These are phyloP conservation scores for Dictyostelium firmibasis DNA, from an alignment of 78 protist genomes.

Conservation along the genomic window DNA sequence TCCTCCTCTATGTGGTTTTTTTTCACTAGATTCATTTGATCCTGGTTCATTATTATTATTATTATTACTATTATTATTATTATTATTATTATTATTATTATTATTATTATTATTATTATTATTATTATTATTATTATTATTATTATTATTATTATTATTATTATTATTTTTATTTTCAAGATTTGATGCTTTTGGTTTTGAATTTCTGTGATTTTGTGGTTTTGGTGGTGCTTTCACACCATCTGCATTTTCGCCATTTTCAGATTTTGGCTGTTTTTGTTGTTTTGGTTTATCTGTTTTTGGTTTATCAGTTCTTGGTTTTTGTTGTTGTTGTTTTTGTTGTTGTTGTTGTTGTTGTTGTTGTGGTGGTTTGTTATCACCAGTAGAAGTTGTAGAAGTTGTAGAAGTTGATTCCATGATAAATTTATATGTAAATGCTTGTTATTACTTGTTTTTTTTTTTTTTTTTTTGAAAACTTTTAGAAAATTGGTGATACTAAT, in stretches of 20 bases:
- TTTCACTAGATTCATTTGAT: neutral
- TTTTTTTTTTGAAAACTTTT: neutral
- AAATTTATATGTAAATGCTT: no score
- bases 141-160: no score
- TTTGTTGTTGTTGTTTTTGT: neutral
- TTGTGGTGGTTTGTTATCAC: neutral
- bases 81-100: neutral
- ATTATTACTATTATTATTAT: neutral
- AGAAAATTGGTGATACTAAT: neutral
- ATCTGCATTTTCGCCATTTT: neutral
- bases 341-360: neutral
- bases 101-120: neutral
- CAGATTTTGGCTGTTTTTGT: neutral
- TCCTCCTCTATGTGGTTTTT: neutral
- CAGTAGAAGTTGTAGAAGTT: neutral
- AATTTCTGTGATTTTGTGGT: neutral
- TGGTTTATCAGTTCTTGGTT: neutral
- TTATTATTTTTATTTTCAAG: no score
- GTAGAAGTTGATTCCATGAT: neutral
- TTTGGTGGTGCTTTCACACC: neutral
- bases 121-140: no score
- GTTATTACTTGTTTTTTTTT: no score
- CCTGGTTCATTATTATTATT: neutral
- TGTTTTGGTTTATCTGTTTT: neutral
- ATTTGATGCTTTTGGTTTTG: neutral